Evolutionary conservation across 2,329 filamentous ascomycete genomes (phyloP).

Genomic region (Trichothecium sympodiale): DNA sequence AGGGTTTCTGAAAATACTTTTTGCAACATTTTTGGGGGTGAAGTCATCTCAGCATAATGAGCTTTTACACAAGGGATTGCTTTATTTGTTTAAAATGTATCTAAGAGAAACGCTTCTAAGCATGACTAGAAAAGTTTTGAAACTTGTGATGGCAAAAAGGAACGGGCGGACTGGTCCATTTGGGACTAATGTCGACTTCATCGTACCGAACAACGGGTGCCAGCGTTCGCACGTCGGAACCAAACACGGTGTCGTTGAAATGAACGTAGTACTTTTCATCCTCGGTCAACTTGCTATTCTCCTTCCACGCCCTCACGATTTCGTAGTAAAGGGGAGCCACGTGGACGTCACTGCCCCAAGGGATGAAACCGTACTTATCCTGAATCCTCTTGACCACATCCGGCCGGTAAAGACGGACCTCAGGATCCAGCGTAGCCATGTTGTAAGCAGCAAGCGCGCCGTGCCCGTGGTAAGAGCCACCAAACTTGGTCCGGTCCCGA

Average conservation of each 20-base stretch:
- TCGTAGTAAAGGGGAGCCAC: background rate
- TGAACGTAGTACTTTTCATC: constrained; percentile 1
- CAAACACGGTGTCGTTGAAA: constrained; percentile 1
- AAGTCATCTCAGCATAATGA: too few species aligned
- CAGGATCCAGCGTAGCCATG: constrained; percentile 14
- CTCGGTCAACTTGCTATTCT: constrained; percentile 1
- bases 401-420: constrained; percentile 19
- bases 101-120: too few species aligned
- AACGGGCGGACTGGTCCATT: constrained; percentile 1
- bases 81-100: too few species aligned
- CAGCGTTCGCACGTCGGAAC: background rate
- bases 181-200: background rate
- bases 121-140: too few species aligned
- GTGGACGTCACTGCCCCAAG: background rate
- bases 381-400: constrained; percentile 4
- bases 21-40: too few species aligned
- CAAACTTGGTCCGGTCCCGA: constrained; percentile 17
- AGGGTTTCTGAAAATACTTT: too few species aligned
- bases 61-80: too few species aligned
- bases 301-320: constrained; percentile 8
- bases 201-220: background rate
- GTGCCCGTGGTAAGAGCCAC: constrained; percentile 19
- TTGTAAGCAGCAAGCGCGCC: constrained; percentile 17
- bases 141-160: too few species aligned
- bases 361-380: constrained; percentile 1